Evolutionary conservation across 805 yeast genomes (phyloP).

Genomic region (Diddensiella caesifluorescens): DNA sequence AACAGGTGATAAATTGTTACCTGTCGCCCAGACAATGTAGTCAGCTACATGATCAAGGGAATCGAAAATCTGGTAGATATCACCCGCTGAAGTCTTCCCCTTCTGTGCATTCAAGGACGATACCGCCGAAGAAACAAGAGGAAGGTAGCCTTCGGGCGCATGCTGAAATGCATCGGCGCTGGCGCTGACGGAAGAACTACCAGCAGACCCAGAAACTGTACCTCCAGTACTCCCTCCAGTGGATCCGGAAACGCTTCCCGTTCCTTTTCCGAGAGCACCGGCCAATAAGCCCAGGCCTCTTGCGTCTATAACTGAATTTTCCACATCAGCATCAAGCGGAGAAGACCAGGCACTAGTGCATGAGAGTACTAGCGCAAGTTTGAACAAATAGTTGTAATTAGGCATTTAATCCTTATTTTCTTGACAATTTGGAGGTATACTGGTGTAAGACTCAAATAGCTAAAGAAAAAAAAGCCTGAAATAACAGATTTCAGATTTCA

Average conservation of each 20-base stretch:
- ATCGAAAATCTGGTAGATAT: conserved; percentile 11
- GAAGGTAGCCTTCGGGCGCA: conserved; percentile 11
- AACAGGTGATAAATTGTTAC: conserved; percentile 11
- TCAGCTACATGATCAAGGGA: conserved; percentile 13
- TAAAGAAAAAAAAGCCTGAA: no score
- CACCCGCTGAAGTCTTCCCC: conserved; percentile 12
- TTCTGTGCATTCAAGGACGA: conserved; percentile 3
- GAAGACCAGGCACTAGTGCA: no score
- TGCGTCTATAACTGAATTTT: no score
- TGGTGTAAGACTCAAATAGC: no score
- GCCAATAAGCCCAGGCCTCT: no score
- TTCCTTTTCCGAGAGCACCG: no score
- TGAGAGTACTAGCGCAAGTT: no score
- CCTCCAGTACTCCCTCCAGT: neutral
- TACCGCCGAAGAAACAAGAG: conserved; percentile 6
- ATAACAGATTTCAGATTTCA: no score
- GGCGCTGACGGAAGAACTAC: neutral
- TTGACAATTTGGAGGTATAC: no score
- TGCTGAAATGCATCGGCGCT: conserved; percentile 5
- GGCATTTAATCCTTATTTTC: no score
- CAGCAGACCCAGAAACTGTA: neutral
- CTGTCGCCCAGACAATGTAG: conserved; percentile 10
- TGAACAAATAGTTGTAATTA: no score
- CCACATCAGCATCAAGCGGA: no score
- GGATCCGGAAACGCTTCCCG: neutral